These are phyloP conservation scores for Moesziomyces parantarcticus DNA, from an alignment of 1,284 basidiomycete genomes.

Conservation along the genomic window DNA sequence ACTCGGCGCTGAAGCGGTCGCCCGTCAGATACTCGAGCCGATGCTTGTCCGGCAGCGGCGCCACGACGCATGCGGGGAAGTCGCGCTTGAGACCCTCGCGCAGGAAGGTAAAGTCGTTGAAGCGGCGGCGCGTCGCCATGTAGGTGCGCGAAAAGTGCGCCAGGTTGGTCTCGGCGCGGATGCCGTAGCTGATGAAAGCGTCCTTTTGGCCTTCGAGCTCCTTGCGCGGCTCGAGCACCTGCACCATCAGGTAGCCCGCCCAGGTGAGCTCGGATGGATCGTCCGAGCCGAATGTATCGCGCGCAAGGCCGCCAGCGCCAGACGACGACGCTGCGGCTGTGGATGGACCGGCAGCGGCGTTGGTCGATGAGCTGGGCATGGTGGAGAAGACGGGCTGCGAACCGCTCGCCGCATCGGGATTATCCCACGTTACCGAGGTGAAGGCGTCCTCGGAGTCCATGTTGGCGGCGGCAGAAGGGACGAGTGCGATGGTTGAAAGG, in stretches of 20 bases:
- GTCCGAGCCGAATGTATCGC: conserved; percentile 21
- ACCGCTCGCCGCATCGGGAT: conserved; percentile 24
- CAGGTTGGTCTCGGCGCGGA: conserved; percentile 86
- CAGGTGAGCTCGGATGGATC: conserved; percentile 44
- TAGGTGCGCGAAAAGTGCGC: conserved; percentile 76
- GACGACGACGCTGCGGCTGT: conserved; percentile 12
- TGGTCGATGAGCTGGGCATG: conserved; percentile 19
- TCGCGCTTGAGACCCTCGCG: conserved; percentile 86
- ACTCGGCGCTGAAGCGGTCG: conserved; percentile 94
- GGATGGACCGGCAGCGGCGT: conserved; percentile 27
- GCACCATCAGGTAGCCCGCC: conserved; percentile 71
- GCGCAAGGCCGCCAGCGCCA: conserved; percentile 15
- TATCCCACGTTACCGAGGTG: conserved; percentile 63
- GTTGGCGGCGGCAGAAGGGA: not conserved
- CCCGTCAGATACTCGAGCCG: conserved; percentile 91
- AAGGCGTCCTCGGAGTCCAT: conserved; percentile 57
- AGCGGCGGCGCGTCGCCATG: conserved; percentile 82
- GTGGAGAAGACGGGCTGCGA: conserved; percentile 38
- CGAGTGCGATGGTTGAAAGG: not conserved
- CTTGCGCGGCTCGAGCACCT: conserved; percentile 90
- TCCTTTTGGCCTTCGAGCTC: conserved; percentile 91
- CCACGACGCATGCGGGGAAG: conserved; percentile 96
- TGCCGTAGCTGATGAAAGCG: conserved; percentile 92
- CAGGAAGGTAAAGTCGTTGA: conserved; percentile 96
- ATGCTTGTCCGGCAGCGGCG: conserved; percentile 95